Evolutionary conservation across 2,329 filamentous ascomycete genomes (phyloP), one percentile per base, ranked within the genome.

Genomic region (Penicillium frequentans): DNA sequence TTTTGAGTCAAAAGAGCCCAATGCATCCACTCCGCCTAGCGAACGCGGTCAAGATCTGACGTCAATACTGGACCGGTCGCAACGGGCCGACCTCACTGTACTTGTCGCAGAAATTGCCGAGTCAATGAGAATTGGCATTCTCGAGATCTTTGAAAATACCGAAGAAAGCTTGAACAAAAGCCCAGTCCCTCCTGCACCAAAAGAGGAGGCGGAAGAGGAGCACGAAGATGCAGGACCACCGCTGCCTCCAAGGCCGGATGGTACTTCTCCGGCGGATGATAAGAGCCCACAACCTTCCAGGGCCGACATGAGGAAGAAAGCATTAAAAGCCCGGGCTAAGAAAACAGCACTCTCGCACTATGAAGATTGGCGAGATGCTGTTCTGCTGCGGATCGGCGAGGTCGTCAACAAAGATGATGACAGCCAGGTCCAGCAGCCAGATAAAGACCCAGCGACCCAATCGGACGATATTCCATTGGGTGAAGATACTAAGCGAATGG

Each of bases 291-390:
- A 46, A 26, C 3, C 29, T 23, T 26, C 50, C 9, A 57, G 58
- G 45, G 26, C 56, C 6, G 55, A 52, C 4, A 54, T 59, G 9
- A 55, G 58, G 13, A 45, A 46, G 11, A 60, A 66, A 19, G 58
- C 57, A 50, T 66, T 56, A 60, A 70, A 58, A 70, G 64, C 65
- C 75, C 92, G 65, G 87, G 76, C 86, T 6, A 69, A 72, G 55
- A 58, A 84, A 60, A 86, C 89, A 53, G 83, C 87, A 1, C 71
- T 96, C 5, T 77, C 81, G 7, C 86, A 88, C 69, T 96, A 93
- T 70, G 86, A 89, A 56, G 88, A 91, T 62, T 98, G 93, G 93
- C 85, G 90, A 66, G 81, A 85, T 6, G 79, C 81, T 13, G 84
- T 96, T 10, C 77, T 90, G 42, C 82, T 85, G 55, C 84, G 92